Evolutionary conservation across 495 filamentous ascomycete genomes (phyloP), one percentile per base, ranked within the genome.

Genomic region (Hypomontagnella monticulosa): DNA sequence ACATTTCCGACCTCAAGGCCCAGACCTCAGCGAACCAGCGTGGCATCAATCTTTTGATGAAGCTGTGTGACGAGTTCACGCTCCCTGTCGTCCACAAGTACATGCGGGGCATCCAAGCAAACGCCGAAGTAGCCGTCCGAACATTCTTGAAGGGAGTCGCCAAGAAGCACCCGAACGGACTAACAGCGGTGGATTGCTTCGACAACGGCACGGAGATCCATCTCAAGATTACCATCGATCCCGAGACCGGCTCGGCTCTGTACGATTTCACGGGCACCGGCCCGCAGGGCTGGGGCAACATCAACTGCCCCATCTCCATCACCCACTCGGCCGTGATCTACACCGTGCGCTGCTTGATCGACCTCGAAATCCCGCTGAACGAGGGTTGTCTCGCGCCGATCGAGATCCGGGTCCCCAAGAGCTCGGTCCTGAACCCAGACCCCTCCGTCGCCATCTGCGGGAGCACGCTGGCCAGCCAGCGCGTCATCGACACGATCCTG

Each of bases 1-100:
- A 99, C 71, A 81, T 97, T 69, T 96, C 94, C 43, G 94, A 99
- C 74, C 83, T 99, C 33, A 95, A 96, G 74, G 94, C 94, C 0
- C 95, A 97, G 71, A 89, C 97, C 15, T 93, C 95, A 1, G 93
- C 93, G 19, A 97, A 99, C 74, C 90, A 93, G 64, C 95, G 96
- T 52, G 94, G 94, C 32, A 97, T 97, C 65, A 90, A 86, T 18
- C 83, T 97, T 14, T 97, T 99, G 33, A 36, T 36, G 33, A 36
- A 36, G 11, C 33, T 36, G 5, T 36, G 33, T 11, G 33, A 36
- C 33, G 33, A 36, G 33, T 36, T 36, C 33, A 36, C 33, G 33
- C 33, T 36, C 5, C 33, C 33, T 36, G 33, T 36, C 11, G 33
- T 36, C 33, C 33, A 36, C 11, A 36, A 36, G 11, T 36, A 36